These are phyloP conservation scores for Aurifilum marmelostoma DNA, from an alignment of 2,329 filamentous ascomycete genomes.

Conservation along the genomic window DNA sequence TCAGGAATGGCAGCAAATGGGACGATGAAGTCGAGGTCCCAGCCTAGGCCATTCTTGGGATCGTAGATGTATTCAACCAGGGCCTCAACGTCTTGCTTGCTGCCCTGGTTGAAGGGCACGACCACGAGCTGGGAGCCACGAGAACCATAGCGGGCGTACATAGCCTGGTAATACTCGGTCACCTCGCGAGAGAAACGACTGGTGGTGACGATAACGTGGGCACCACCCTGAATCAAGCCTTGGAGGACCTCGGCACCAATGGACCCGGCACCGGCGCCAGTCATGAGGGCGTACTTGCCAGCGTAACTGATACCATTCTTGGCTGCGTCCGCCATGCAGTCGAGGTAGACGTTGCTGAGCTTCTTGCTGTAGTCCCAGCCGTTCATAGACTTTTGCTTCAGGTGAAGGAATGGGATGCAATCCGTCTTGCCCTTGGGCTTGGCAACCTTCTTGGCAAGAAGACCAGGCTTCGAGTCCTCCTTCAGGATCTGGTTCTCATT, in stretches of 20 bases:
- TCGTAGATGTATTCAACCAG: conserved; percentile 97
- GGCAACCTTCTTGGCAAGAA: conserved; percentile 57
- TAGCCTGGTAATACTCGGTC: conserved; percentile 98
- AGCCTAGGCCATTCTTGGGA: conserved; percentile 91
- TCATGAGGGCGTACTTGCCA: conserved; percentile 97
- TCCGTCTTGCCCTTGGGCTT: conserved; percentile 87
- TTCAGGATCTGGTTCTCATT: conserved; percentile 96
- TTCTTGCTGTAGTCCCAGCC: conserved; percentile 99
- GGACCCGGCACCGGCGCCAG: conserved; percentile 94
- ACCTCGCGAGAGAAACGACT: conserved; percentile 96
- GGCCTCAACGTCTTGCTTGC: conserved; percentile 95
- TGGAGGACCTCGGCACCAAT: conserved; percentile 97
- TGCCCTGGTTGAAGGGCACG: conserved; percentile 98
- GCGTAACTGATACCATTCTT: conserved; percentile 86
- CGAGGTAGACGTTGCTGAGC: conserved; percentile 88
- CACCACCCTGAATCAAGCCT: conserved; percentile 93
- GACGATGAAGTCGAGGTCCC: conserved; percentile 95
- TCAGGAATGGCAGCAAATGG: conserved; percentile 98
- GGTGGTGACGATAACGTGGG: conserved; percentile 95
- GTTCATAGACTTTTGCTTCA: conserved; percentile 90
- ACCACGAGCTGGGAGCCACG: conserved; percentile 96
- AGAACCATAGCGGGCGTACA: conserved; percentile 94
- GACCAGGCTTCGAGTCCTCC: conserved; percentile 70
- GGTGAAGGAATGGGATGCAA: conserved; percentile 95
- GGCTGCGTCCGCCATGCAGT: conserved; percentile 88